Base-by-base conservation (phyloP, 164 flowering plant genomes). In the Taxillus chinensis region DNA sequence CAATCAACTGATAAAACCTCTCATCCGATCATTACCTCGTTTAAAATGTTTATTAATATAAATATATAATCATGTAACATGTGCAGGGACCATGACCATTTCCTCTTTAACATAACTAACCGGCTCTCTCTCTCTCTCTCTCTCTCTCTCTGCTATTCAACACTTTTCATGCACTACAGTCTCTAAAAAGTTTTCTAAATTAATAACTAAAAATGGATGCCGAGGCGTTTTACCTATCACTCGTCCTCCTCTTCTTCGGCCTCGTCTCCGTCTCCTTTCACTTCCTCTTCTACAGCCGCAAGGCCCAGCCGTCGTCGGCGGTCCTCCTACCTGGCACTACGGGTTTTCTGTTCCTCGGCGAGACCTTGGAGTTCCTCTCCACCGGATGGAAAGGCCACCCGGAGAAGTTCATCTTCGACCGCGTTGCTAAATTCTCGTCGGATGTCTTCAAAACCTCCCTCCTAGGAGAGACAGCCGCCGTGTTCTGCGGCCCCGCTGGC, bases 251-350 rank as follows among this genome's bases (percentile, higher is more conserved):
- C 67, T 58, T 70, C 14, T 46, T 71, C 57, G 60, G 68, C 65
- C 41, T 62, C 7, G 40, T 71, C 40, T 43, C 73, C 10, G 64
- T 76, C 60, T 74, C 66, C 41, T 63, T 77, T 16, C 72, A 69
- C 62, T 39, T 63, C 69, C 62, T 75, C 62, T 70, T 76, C 67
- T 60, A 66, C 75, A 62, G 62, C 43, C 69, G 71, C 61, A 62
- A 67, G 13, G 11, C 50, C 50, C 11, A 46, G 3, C 7, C 50
- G 12, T 7, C 8, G 11, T 46, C 50, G 45, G 39, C 46, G 8
- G 67, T 68, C 45, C 75, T 74, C 10, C 83, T 80, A 4, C 83
- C 80, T 3, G 78, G 78, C n/a, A 61, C 38, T 1, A 15, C 55
- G 1, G 75, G 73, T 41, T 65, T 62, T 52, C 75, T 73, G 3